Conservation (phyloP, 2,329 filamentous ascomycete species). For the Lasiodiplodia sp. region DNA sequence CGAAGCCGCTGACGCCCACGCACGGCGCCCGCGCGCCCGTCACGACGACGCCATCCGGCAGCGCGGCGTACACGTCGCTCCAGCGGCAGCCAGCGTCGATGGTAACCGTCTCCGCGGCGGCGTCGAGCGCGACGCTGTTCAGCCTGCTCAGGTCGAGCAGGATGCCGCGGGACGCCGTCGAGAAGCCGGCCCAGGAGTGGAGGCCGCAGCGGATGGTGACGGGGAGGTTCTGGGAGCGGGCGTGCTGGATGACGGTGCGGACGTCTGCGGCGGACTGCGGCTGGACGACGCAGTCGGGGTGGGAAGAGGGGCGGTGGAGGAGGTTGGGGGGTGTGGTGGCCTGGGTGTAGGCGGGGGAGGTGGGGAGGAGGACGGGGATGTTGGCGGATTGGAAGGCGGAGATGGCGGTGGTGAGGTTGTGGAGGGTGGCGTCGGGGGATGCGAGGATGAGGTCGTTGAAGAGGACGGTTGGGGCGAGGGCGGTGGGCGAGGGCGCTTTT, state of each 20-base stretch:
- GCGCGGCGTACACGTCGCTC: neutral
- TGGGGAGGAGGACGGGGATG: neutral
- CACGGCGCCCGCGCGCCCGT: neutral
- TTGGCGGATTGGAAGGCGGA: neutral
- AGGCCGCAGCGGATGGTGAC: neutral
- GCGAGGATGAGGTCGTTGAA: neutral
- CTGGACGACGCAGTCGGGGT: neutral
- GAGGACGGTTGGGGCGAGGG: neutral
- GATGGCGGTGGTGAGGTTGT: neutral
- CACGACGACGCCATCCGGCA: neutral
- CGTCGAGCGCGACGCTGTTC: neutral
- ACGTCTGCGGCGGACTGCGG: neutral
- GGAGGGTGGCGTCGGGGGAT: neutral
- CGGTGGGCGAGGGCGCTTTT: neutral
- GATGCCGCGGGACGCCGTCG: neutral
- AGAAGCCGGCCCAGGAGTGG: neutral
- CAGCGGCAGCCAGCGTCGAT: neutral
- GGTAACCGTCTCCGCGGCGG: neutral
- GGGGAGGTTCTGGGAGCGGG: rapidly evolving
- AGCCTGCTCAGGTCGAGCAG: neutral
- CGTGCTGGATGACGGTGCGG: neutral
- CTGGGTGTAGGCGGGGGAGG: neutral
- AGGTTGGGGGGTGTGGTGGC: neutral
- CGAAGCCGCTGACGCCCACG: conserved; percentile 45
- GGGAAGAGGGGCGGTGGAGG: neutral